Conservation (phyloP, 1,284 basidiomycete species). For the Rhizoctonia solani region DNA sequence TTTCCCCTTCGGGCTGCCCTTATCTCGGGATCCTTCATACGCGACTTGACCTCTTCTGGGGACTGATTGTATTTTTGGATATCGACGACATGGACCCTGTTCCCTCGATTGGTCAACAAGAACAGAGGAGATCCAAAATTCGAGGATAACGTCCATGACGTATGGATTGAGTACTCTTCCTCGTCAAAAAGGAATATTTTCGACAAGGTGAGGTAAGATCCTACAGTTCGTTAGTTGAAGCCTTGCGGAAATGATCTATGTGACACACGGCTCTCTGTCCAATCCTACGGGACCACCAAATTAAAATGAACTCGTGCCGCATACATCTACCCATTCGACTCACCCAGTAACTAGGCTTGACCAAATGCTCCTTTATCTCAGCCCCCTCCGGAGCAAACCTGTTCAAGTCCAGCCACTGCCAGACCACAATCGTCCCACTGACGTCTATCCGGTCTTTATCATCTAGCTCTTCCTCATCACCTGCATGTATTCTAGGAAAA, state of each 20-base stretch:
- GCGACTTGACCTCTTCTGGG: not conserved
- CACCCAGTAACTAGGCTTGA: slow-evolving; percentile 22
- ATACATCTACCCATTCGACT: slow-evolving; percentile 4
- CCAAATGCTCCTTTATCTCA: not conserved
- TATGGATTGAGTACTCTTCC: not conserved
- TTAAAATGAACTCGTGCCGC: not conserved
- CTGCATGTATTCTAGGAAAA: not conserved
- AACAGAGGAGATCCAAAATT: not conserved
- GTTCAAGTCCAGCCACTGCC: slow-evolving; percentile 16
- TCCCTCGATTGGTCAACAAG: not conserved
- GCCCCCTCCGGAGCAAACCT: slow-evolving; percentile 17
- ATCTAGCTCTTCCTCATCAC: too few relatives aligned
- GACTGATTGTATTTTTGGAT: not conserved
- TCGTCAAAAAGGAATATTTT: not conserved
- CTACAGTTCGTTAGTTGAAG: not conserved
- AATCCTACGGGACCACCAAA: slow-evolving; percentile 6
- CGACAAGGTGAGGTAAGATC: slow-evolving; percentile 2
- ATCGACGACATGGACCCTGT: slow-evolving; percentile 12
- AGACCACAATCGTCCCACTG: not conserved
- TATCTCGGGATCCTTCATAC: not conserved
- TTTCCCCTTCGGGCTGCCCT: too few relatives aligned
- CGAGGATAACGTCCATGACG: not conserved
- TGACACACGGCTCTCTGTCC: slow-evolving; percentile 20
- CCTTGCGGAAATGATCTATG: not conserved
- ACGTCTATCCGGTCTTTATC: not conserved